phyloP scores from a whole-genome alignment of 495 filamentous ascomycete genomes.

The Penicillium fimorum region DNA sequence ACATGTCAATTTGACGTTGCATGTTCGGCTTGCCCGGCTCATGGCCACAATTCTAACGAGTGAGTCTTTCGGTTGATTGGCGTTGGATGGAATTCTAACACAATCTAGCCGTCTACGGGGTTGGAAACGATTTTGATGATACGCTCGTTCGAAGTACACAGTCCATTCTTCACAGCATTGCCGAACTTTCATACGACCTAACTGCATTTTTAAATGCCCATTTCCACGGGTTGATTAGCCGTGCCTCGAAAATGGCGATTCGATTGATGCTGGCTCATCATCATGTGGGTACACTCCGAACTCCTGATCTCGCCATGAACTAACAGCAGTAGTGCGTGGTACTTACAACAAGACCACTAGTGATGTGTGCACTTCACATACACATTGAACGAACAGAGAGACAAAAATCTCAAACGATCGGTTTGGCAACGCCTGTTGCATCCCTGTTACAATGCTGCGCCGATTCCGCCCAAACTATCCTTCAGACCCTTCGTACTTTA shows the following conservation, averaged over 20 bases:
- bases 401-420: constrained; percentile 22
- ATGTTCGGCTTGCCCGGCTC: constrained; percentile 30
- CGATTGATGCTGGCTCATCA: constrained; percentile 33
- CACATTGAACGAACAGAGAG: constrained; percentile 28
- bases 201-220: constrained; percentile 27
- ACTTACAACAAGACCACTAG: constrained; percentile 31
- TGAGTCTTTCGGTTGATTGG: constrained; percentile 3
- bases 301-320: background rate
- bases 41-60: constrained; percentile 33
- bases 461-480: constrained; percentile 34
- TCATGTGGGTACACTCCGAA: constrained; percentile 20
- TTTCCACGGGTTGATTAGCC: constrained; percentile 31
- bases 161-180: constrained; percentile 30
- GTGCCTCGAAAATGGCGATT: constrained; percentile 34
- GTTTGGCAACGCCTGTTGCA: constrained; percentile 22
- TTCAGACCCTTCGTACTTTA: constrained; percentile 32
- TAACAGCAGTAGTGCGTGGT: constrained; percentile 26
- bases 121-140: constrained; percentile 26
- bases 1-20: constrained; percentile 29
- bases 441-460: constrained; percentile 34
- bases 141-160: constrained; percentile 31
- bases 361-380: constrained; percentile 36
- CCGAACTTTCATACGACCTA: constrained; percentile 29
- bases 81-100: background rate
- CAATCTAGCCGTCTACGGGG: constrained; percentile 28